Evolutionary conservation across 768 basidiomycete species (phyloP), one percentile per base, ranked within the genome.

Genomic region (Brasilioporus rufonigricans): DNA sequence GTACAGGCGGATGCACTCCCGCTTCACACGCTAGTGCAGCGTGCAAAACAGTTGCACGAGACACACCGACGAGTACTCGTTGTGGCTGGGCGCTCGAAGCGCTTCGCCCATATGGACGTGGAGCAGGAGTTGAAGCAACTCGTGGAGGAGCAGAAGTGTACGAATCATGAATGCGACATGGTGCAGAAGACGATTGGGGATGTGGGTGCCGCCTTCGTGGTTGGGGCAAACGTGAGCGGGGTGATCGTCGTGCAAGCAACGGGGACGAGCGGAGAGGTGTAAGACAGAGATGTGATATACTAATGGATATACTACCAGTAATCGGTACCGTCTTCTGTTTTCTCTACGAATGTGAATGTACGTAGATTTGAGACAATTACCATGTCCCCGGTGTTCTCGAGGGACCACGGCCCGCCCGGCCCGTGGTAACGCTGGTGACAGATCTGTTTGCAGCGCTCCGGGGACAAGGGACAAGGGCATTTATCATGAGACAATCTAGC

Each of bases 141-240:
- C 26, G 67, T 77, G 5, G 55, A 69, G 9, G 78, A 77, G 61
- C 39, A 53, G 5, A 48, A 48, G 21, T 50, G 44, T 8, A 18
- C 24, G 11, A 47, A 31, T 1, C 54, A 61, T 2, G 68, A 69
- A 13, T 23, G 59, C 32, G 82, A 71, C 14, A 43, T 61, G 50
- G 82, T 93, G 55, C 77, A 79, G 67, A 87, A 89, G 74, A 93
- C 93, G 21, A 77, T 96, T 24, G 95, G 95, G 3, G 91, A 95
- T 67, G 86, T 91, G 18, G 90, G 84, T 3, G 81, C 86, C 38
- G 86, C 86, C 43, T 82, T 95, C 66, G 82, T 93, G 13, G 74
- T 86, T 3, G 76, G 83, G 5, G 75, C 83, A 7, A 81, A 80
- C 1, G 80, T 80, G 33, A 75, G 77, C 40, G 87, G 83, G 19